phyloP scores from a whole-genome alignment of 148 eudicot genomes.

The Rhododendron henanense region DNA sequence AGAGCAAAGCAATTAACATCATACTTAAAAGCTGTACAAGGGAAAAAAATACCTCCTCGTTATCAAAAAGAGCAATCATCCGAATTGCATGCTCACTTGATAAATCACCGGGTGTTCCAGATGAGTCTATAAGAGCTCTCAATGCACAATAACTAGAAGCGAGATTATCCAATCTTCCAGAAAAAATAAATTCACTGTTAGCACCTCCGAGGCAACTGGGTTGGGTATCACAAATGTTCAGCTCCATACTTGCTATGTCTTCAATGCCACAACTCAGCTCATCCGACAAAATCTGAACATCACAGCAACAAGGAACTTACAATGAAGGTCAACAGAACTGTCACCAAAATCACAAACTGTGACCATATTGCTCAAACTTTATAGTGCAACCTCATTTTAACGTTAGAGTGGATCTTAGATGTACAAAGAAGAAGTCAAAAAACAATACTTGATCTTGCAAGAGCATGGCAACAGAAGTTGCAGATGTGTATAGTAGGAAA shows the following conservation, averaged over 20 bases:
- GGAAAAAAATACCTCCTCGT: constrained; percentile 69
- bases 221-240: constrained; percentile 92
- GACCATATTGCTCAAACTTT: neutral
- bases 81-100: constrained; percentile 72
- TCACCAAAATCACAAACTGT: neutral
- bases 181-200: constrained; percentile 89
- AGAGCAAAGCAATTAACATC: constrained; percentile 2
- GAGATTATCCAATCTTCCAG: constrained; percentile 96
- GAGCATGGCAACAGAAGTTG: neutral
- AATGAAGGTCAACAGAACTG: neutral
- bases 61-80: constrained; percentile 92
- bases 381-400: neutral
- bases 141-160: constrained; percentile 95
- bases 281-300: constrained; percentile 70
- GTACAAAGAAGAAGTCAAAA: neutral
- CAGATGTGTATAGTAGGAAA: neutral
- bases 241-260: constrained; percentile 73
- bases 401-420: neutral
- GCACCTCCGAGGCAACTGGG: constrained; percentile 95
- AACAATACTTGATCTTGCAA: neutral
- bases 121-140: constrained; percentile 90
- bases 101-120: constrained; percentile 54
- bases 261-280: constrained; percentile 68
- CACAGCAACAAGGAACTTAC: neutral
- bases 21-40: neutral